Evolutionary conservation across 306 rosid genomes (phyloP).

Genomic region (Cicer cuneatum): DNA sequence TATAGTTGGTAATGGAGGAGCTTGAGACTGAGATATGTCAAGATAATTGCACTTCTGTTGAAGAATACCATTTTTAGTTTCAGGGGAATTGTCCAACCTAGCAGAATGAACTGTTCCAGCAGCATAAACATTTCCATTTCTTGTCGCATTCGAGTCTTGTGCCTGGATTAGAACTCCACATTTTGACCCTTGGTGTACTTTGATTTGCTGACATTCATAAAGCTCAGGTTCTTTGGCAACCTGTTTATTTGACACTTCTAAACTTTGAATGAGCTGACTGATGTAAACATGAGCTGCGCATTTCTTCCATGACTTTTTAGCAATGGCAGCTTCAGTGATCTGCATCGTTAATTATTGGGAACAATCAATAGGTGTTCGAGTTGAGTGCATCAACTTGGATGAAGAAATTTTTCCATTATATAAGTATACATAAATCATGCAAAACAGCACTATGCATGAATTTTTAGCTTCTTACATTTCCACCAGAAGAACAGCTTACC

Average conservation of each 20-base stretch:
- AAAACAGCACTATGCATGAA: constrained; percentile 26
- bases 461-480: constrained; percentile 41
- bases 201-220: constrained; percentile 39
- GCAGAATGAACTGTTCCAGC: constrained; percentile 42
- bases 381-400: constrained; percentile 17
- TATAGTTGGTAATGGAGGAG: constrained; percentile 26
- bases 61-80: constrained; percentile 49
- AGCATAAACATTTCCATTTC: constrained; percentile 42
- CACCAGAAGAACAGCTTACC: constrained; percentile 42
- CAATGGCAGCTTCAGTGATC: constrained; percentile 42
- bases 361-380: constrained; percentile 29
- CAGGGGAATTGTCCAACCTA: constrained; percentile 39
- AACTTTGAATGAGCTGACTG: constrained; percentile 58
- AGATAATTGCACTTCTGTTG: constrained; percentile 48
- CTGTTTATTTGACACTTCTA: constrained; percentile 47
- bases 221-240: constrained; percentile 36
- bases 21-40: constrained; percentile 44
- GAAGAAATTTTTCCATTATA: not conserved
- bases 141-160: constrained; percentile 41
- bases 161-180: constrained; percentile 45
- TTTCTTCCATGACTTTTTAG: constrained; percentile 58
- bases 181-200: constrained; percentile 51
- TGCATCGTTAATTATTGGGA: constrained; percentile 41
- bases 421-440: not conserved
- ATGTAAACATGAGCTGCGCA: constrained; percentile 76